These are phyloP conservation scores for Oryza coarctata DNA, from an alignment of 176 grass and related monocot genomes.

Conservation along the genomic window DNA sequence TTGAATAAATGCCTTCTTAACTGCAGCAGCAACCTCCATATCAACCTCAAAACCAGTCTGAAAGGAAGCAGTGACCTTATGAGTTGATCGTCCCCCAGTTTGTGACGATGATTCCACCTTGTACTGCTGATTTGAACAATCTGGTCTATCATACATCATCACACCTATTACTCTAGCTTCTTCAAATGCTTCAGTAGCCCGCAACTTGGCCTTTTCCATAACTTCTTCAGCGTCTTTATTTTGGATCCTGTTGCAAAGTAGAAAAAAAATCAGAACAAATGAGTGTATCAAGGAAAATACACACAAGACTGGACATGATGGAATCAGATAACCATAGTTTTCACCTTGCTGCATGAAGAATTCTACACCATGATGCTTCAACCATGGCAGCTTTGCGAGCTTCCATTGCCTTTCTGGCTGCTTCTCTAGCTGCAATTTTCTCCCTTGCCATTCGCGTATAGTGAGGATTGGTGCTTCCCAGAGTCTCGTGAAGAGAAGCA, in stretches of 20 bases:
- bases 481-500: conserved; percentile 68
- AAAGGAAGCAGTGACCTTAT: conserved; percentile 79
- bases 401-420: conserved; percentile 73
- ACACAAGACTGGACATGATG: neutral
- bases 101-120: conserved; percentile 59
- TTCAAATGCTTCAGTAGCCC: conserved; percentile 75
- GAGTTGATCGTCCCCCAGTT: conserved; percentile 60
- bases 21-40: conserved; percentile 77
- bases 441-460: conserved; percentile 89
- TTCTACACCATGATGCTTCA: conserved; percentile 93
- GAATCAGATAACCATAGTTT: conserved; percentile 14
- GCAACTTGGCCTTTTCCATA: conserved; percentile 60
- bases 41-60: conserved; percentile 93
- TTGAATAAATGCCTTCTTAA: conserved; percentile 75
- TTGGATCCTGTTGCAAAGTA: conserved; percentile 57
- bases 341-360: conserved; percentile 93
- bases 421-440: conserved; percentile 90
- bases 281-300: neutral
- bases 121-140: conserved; percentile 56
- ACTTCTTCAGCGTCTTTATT: conserved; percentile 54
- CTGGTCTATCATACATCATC: conserved; percentile 95
- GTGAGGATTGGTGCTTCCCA: conserved; percentile 78
- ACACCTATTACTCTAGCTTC: conserved; percentile 77
- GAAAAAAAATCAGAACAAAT: neutral
- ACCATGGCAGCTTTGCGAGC: conserved; percentile 90